phyloP scores from a whole-genome alignment of 2,329 filamentous ascomycete genomes.

The Xylaria sp. region DNA sequence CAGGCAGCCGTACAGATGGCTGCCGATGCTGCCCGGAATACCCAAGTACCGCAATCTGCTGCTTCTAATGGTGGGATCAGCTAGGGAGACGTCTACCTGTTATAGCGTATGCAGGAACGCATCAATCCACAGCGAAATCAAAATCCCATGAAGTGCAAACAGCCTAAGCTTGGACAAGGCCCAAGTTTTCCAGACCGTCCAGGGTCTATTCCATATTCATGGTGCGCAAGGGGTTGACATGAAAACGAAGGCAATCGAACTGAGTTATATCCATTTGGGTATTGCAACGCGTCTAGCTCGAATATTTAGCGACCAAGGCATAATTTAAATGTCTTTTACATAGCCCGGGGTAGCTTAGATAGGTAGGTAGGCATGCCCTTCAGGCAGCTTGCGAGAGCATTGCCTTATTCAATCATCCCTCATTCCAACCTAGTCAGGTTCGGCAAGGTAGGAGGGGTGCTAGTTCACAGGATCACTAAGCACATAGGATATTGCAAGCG shows the following conservation, averaged over 20 bases:
- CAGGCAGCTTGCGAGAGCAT: constrained; percentile 28
- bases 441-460: constrained; percentile 12
- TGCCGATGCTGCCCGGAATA: constrained; percentile 27
- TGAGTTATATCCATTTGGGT: constrained; percentile 31
- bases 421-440: constrained; percentile 22
- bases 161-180: constrained; percentile 6
- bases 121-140: background rate
- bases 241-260: constrained; percentile 22
- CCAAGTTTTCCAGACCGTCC: constrained; percentile 3
- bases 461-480: constrained; percentile 17
- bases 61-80: constrained; percentile 41
- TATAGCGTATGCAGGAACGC: background rate
- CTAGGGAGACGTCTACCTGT: constrained; percentile 24
- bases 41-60: constrained; percentile 25
- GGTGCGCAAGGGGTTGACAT: constrained; percentile 20
- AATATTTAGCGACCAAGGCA: constrained; percentile 14
- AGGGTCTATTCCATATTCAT: constrained; percentile 20
- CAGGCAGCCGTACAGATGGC: constrained; percentile 41
- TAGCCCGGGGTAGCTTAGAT: constrained; percentile 37
- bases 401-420: constrained; percentile 20
- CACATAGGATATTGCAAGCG: constrained; percentile 17
- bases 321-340: constrained; percentile 22
- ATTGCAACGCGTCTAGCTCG: constrained; percentile 21
- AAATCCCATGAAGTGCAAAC: constrained; percentile 2
- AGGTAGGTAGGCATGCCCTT: constrained; percentile 29